phyloP scores from a whole-genome alignment of 768 basidiomycete species.

The Boletus tylopilopsis region DNA sequence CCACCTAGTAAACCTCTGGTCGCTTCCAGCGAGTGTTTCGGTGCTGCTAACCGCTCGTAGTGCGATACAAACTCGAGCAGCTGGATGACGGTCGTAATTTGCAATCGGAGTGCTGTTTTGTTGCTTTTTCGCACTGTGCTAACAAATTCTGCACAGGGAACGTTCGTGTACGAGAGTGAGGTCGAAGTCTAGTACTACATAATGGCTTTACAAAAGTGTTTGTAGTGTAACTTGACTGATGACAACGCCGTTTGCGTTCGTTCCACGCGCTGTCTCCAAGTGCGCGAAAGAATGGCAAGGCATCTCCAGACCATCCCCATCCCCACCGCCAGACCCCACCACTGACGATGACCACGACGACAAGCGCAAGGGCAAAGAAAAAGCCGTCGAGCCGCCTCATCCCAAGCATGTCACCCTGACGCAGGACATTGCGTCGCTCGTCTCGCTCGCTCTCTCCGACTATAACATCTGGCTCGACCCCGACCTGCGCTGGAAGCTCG shows the following conservation, averaged over 20 bases:
- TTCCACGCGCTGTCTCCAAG: constrained; percentile 46
- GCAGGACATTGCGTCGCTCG: constrained; percentile 47
- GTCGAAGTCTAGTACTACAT: not conserved
- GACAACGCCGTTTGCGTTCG: constrained; percentile 38
- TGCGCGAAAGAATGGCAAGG: constrained; percentile 24
- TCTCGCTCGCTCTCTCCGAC: constrained; percentile 65
- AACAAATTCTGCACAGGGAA: not conserved
- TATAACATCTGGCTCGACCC: constrained; percentile 64
- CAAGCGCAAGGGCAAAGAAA: constrained; percentile 19
- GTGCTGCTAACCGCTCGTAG: constrained; percentile 17
- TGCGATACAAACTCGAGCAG: constrained; percentile 5
- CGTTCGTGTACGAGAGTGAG: too few relatives aligned
- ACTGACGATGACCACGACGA: constrained; percentile 7
- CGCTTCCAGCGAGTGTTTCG: not conserved
- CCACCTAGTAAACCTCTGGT: constrained; percentile 1
- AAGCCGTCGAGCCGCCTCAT: constrained; percentile 9
- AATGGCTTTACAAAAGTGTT: not conserved
- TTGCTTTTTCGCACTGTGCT: not conserved
- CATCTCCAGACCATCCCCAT: constrained; percentile 10
- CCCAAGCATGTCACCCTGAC: constrained; percentile 24
- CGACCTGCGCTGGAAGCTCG: constrained; percentile 49
- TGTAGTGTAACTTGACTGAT: constrained; percentile 5
- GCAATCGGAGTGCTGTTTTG: constrained; percentile 21
- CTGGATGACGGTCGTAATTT: constrained; percentile 28
- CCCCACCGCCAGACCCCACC: constrained; percentile 4